Base-by-base conservation (phyloP, 2,329 filamentous ascomycete genomes). In the Colletotrichum zoysiae region DNA sequence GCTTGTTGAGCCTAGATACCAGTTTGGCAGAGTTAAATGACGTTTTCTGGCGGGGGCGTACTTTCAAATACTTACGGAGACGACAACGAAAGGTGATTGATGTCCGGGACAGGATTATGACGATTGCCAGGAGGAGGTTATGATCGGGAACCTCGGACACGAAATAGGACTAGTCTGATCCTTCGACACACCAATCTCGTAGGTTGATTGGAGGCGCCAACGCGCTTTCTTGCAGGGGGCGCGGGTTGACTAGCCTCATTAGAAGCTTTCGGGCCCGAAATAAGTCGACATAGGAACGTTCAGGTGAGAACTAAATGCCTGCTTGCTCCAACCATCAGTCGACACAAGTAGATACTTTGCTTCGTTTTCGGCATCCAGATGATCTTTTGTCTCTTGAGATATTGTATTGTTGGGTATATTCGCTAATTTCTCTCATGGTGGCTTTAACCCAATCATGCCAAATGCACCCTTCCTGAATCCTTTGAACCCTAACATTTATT, bases 221-320 rank as follows among this genome's bases (percentile, higher is more conserved):
- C 8, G 35, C 7, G 35, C 35, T 38, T 2, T 38, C 9, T 38
- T 38, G 35, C 35, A 35, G 35, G 11, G 14, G 20, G 8, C 12
- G 1, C 6, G 16, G 8, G 4, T 23, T 9, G 6, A 56, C 61
- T 64, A 56, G 33, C 61, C 38, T 18, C 5, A 23, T 42, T 44
- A 7, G 50, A 48, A 35, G 55, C 3, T 5, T 23, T 56, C 50
- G 61, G 61, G 26, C 26, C 50, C 50, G 61, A 64, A 8, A n/a
- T 14, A 18, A 14, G 11, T 55, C 20, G 44, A 42, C 9, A 16
- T 18, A 8, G 14, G 5, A 5, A 35, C 18, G 18, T 9, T 20
- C 18, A n/a, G 8, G 1, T 3, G 20, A 5, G 8, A 23, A 50
- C 6, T 5, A 1, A n/a, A 35, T n/a, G 18, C 33, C n/a, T n/a